Conservation (phyloP, 2,329 filamentous ascomycete species). For the Calonectria pauciramosa region DNA sequence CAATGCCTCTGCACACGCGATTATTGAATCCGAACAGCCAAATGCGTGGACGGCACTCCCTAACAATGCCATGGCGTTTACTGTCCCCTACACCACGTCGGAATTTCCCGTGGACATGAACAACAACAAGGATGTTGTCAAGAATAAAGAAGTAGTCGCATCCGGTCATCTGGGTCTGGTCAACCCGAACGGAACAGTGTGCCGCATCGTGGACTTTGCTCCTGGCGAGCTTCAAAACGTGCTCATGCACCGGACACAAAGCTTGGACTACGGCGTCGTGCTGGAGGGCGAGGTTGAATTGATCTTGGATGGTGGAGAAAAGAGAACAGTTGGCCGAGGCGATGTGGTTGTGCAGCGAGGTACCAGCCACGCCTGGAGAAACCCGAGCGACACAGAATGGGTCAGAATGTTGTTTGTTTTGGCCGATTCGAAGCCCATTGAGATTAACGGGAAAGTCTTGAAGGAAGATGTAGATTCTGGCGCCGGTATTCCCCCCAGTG, state of each 20-base stretch:
- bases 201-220: slow-evolving; percentile 1
- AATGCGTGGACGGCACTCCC: background rate
- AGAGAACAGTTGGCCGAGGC: background rate
- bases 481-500: background rate
- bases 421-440: background rate
- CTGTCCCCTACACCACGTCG: background rate
- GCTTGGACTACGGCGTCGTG: background rate
- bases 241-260: slow-evolving; percentile 1
- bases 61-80: background rate
- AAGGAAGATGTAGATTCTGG: background rate
- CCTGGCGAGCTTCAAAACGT: background rate
- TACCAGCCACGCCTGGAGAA: background rate
- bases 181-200: background rate
- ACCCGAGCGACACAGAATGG: background rate
- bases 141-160: background rate
- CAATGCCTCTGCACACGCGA: background rate
- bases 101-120: background rate
- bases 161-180: background rate
- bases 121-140: background rate
- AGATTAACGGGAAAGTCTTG: background rate
- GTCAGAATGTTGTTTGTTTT: background rate
- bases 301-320: background rate
- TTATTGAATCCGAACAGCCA: background rate
- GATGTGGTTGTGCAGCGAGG: slow-evolving; percentile 1
- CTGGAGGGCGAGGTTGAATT: background rate